Percentiles rank a stretch among this genome's conserved stretches.
Evolutionary conservation across 2,329 filamentous ascomycete species (phyloP).

Genomic region (Fusarium guadeloupense): DNA sequence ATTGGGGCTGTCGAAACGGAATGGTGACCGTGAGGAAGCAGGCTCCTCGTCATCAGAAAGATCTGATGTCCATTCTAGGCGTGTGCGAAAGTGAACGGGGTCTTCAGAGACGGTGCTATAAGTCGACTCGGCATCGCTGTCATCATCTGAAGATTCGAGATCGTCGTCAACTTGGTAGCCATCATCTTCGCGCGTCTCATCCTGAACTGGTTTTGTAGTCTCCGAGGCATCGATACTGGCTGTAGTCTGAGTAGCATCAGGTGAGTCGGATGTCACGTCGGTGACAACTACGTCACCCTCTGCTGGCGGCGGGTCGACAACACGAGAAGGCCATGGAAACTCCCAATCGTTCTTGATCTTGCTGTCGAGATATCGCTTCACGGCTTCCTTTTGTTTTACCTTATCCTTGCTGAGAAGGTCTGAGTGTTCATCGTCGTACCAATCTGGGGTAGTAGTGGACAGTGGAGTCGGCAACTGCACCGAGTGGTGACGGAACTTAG

Average conservation of each 20-base stretch:
- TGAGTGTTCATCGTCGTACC: slow-evolving; percentile 63
- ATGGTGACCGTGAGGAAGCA: slow-evolving; percentile 54
- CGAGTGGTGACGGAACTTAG: slow-evolving; percentile 58
- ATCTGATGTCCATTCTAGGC: slow-evolving; percentile 67
- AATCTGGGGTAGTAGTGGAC: slow-evolving; percentile 45
- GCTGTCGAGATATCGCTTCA: slow-evolving; percentile 63
- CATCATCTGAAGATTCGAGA: slow-evolving; percentile 49
- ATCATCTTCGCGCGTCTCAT: slow-evolving; percentile 49
- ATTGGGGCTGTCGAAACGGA: slow-evolving; percentile 62
- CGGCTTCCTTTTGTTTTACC: slow-evolving; percentile 68
- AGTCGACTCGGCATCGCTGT: slow-evolving; percentile 55
- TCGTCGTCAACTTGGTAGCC: slow-evolving; percentile 52
- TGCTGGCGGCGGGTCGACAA: slow-evolving; percentile 16
- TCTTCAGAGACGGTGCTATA: slow-evolving; percentile 69
- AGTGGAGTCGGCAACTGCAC: slow-evolving; percentile 45
- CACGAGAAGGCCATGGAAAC: slow-evolving; percentile 63
- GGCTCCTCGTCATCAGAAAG: slow-evolving; percentile 59
- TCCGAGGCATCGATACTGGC: slow-evolving; percentile 21
- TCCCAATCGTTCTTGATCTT: slow-evolving; percentile 69
- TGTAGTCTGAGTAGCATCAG: slow-evolving; percentile 3
- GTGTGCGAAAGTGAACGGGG: slow-evolving; percentile 57
- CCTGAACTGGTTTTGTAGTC: slow-evolving; percentile 36
- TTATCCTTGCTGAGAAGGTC: slow-evolving; percentile 71
- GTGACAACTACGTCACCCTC: slow-evolving; percentile 9
- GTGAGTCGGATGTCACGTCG: slow-evolving; percentile 9